Percentiles rank a stretch among this genome's conserved stretches.
phyloP scores from a whole-genome alignment of 2,329 filamentous ascomycete genomes.

The Chrysosporium keratinophilum region DNA sequence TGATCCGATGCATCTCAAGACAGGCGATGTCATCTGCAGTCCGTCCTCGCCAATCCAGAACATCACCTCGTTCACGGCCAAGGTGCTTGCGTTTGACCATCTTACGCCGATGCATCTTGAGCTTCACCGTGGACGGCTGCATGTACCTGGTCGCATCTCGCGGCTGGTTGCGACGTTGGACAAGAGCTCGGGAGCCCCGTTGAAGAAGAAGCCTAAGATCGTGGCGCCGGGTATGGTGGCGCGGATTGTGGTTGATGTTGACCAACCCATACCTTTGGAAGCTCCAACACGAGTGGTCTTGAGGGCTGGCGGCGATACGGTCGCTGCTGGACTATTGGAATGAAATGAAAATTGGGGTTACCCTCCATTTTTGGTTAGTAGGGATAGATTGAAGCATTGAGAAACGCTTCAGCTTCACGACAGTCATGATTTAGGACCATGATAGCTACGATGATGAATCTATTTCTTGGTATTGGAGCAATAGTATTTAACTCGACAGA shows the following conservation, averaged over 20 bases:
- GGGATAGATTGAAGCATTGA: neutral
- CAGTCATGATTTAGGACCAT: no score
- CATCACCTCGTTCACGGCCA: constrained; percentile 64
- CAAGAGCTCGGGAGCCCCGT: constrained; percentile 61
- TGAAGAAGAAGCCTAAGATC: constrained; percentile 76
- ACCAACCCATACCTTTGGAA: constrained; percentile 67
- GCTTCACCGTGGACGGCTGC: constrained; percentile 73
- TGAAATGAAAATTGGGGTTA: constrained; percentile 27
- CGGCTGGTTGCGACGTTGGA: constrained; percentile 65
- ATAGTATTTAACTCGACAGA: no score
- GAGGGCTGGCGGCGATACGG: constrained; percentile 66
- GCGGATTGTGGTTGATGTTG: constrained; percentile 63
- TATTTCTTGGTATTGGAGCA: no score
- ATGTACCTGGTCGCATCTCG: constrained; percentile 64
- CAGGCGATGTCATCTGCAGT: constrained; percentile 79
- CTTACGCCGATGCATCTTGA: constrained; percentile 82
- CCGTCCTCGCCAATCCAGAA: constrained; percentile 57
- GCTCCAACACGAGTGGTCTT: constrained; percentile 70
- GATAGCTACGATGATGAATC: no score
- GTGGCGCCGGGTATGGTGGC: constrained; percentile 71
- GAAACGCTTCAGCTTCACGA: no score
- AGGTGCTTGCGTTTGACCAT: constrained; percentile 81
- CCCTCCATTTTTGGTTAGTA: neutral
- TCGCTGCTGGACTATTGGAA: constrained; percentile 80
- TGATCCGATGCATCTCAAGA: constrained; percentile 68